Evolutionary conservation across 2,329 filamentous ascomycete species (phyloP).

Genomic region (Zalaria sp.): DNA sequence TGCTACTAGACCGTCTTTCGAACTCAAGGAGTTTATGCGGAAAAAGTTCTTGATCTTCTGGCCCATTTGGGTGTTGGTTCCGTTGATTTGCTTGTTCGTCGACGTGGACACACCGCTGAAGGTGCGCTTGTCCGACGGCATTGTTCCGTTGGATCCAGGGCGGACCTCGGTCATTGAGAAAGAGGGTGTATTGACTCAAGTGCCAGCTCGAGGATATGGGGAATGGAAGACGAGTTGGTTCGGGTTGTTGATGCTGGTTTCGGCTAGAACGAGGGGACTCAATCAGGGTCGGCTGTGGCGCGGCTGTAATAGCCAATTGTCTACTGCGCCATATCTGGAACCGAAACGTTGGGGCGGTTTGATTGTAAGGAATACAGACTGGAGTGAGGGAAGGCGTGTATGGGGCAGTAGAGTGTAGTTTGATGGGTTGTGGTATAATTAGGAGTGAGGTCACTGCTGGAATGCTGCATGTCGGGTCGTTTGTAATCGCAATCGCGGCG

Average conservation of each 20-base stretch:
- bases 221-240: not conserved
- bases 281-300: not conserved
- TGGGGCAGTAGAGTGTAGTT: not conserved
- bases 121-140: conserved; percentile 30
- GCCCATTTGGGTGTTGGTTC: conserved; percentile 40
- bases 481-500: too few relatives aligned
- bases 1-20: conserved; percentile 23
- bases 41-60: conserved; percentile 58
- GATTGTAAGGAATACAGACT: not conserved
- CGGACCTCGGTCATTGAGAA: conserved; percentile 27
- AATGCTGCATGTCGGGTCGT: too few relatives aligned
- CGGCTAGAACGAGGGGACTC: not conserved
- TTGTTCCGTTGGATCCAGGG: conserved; percentile 21
- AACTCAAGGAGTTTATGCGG: conserved; percentile 43
- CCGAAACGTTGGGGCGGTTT: not conserved
- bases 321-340: not conserved
- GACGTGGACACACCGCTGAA: conserved; percentile 29
- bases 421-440: too few relatives aligned
- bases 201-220: not conserved
- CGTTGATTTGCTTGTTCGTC: conserved; percentile 32
- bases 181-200: too few relatives aligned
- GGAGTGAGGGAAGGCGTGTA: not conserved
- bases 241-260: not conserved
- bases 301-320: not conserved
- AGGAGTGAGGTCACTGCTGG: too few relatives aligned